Conservation (phyloP, 164 flowering plant genomes). For the Vitis rotundifolia region DNA sequence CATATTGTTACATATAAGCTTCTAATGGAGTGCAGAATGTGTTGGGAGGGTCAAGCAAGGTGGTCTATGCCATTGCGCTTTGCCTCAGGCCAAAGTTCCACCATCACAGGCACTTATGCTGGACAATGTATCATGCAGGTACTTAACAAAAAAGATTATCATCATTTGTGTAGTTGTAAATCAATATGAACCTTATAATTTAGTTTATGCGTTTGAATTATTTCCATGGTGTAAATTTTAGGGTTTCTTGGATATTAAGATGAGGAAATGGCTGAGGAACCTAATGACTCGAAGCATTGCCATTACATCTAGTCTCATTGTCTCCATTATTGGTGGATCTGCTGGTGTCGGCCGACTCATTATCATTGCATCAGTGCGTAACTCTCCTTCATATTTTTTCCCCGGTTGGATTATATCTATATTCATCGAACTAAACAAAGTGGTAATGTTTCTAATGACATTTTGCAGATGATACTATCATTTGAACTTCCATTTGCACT, state of each 20-base stretch:
- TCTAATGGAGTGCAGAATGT: conserved; percentile 55
- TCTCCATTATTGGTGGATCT: conserved; percentile 74
- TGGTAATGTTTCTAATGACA: neutral
- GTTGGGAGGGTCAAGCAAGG: conserved; percentile 64
- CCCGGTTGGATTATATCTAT: neutral
- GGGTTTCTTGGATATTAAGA: conserved; percentile 82
- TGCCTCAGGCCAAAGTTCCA: conserved; percentile 92
- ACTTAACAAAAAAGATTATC: neutral
- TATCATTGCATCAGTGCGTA: conserved; percentile 74
- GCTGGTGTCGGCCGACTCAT: conserved; percentile 76
- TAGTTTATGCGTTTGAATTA: too few species aligned
- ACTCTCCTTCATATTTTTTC: neutral
- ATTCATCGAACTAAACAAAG: neutral
- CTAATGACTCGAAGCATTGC: conserved; percentile 70
- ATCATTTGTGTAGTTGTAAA: neutral
- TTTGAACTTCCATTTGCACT: conserved; percentile 94
- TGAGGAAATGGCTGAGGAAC: conserved; percentile 74
- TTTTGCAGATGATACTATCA: conserved; percentile 84
- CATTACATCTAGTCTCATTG: conserved; percentile 71
- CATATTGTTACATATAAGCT: neutral
- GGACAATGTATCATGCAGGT: conserved; percentile 95
- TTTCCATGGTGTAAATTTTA: conserved; percentile 8
- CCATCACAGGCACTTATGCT: conserved; percentile 91
- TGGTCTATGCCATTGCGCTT: conserved; percentile 67
- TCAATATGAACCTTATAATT: too few species aligned